phyloP scores from a whole-genome alignment of 345 rosid genomes.

The Lumnitzera littorea region DNA sequence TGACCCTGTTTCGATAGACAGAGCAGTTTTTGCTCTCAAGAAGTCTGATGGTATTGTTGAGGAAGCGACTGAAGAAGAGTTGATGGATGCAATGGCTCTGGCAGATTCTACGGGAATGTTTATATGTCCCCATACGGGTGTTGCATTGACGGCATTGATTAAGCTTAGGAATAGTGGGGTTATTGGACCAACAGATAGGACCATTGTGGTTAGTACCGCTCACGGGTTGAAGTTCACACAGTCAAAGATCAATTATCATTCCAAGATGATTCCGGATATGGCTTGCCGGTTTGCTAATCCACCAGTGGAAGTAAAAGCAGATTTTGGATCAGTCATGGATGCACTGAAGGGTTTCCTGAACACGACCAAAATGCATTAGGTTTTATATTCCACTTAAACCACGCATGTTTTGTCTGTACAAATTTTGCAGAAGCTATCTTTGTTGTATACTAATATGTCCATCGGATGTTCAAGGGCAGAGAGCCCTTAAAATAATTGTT shows the following conservation, averaged over 20 bases:
- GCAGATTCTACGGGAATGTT: conserved; percentile 97
- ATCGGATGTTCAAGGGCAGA: too few relatives aligned
- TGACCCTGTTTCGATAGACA: conserved; percentile 85
- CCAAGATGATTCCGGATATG: conserved; percentile 66
- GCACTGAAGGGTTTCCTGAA: conserved; percentile 55
- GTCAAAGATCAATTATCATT: conserved; percentile 79
- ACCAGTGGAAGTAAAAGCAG: conserved; percentile 68
- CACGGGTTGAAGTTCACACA: conserved; percentile 89
- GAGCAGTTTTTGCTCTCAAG: conserved; percentile 77
- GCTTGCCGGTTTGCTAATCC: conserved; percentile 73
- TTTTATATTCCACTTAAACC: not conserved
- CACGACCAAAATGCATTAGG: conserved; percentile 11
- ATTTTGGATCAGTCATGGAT: conserved; percentile 85
- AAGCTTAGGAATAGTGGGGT: conserved; percentile 79
- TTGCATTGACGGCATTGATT: conserved; percentile 68
- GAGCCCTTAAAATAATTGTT: too few relatives aligned
- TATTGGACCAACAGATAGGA: conserved; percentile 53
- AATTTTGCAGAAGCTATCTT: too few relatives aligned
- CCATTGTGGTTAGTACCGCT: conserved; percentile 90
- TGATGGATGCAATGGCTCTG: conserved; percentile 91
- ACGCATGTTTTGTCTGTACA: not conserved
- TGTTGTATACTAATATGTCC: too few relatives aligned
- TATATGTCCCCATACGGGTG: conserved; percentile 91
- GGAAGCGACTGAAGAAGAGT: conserved; percentile 84
- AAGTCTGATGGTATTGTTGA: conserved; percentile 75